Evolutionary conservation across 345 rosid species (phyloP).

Genomic region (Eucalyptus globulus): DNA sequence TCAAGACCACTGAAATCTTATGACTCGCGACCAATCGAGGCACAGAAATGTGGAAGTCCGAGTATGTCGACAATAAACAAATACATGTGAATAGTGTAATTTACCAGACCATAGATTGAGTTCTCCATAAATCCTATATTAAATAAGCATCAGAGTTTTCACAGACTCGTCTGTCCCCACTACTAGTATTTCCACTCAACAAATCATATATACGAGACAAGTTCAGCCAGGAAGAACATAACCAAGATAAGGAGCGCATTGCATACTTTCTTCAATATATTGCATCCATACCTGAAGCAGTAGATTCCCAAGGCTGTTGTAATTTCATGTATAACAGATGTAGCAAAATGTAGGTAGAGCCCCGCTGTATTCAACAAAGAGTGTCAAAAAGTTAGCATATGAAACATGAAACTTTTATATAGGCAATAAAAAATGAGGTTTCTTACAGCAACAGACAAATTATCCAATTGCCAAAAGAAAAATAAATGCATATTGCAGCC

Average conservation of each 20-base stretch:
- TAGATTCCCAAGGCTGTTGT: conserved; percentile 83
- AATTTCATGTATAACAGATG: conserved; percentile 90
- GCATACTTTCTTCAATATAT: not conserved
- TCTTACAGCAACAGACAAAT: not conserved
- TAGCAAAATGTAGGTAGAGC: conserved; percentile 82
- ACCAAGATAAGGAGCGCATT: not conserved
- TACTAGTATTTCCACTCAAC: not conserved
- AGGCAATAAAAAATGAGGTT: not conserved
- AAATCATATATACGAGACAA: not conserved
- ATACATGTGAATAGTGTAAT: not conserved
- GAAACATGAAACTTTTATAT: not conserved
- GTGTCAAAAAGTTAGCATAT: not conserved
- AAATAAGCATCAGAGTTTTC: not conserved
- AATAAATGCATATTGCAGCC: not conserved
- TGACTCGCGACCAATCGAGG: not conserved
- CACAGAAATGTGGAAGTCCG: not conserved
- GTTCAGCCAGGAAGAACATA: not conserved
- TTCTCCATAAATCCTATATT: not conserved
- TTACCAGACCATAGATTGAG: not conserved
- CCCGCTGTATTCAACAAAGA: conserved; percentile 24
- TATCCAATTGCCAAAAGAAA: not conserved
- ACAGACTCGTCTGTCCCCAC: not conserved
- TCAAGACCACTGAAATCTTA: not conserved
- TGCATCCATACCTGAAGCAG: conserved; percentile 80
- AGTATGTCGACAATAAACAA: not conserved